Evolutionary conservation across 2,329 filamentous ascomycete species (phyloP), one percentile per base, ranked within the genome.

Genomic region (Talaromyces marneffei): DNA sequence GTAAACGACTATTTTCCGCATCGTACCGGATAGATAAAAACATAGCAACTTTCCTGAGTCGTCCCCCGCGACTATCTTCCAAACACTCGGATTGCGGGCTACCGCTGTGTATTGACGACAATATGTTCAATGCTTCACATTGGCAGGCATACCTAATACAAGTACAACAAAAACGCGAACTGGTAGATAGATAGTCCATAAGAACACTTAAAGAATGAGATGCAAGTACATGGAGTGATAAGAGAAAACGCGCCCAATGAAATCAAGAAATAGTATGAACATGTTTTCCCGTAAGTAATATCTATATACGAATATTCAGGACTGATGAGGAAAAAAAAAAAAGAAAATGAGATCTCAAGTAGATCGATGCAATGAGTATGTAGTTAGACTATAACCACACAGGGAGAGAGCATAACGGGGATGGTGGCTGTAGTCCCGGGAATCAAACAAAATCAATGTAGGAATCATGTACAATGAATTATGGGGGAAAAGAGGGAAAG

Each of bases 1-100:
- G 58, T 14, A 55, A 55, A 37, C 58, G 58, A n/a, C 14, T 60
- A 14, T 60, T 55, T 55, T n/a, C 50, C 5, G 25, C 50, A n/a
- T 55, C 58, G 14, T 60, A 60, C 27, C 58, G 18, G 16, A 25
- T 60, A 3, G 58, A 60, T 5, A 60, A 60, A 29, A 33, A 23
- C 2, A 55, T 60, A 14, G 48, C 58, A 8, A 60, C 58, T 7
- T 60, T 42, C n/a, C 10, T 60, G 27, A 50, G 39, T 2, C 58
- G 58, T 8, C 50, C 58, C 8, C 58, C 58, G 2, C 35, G 50
- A 12, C 10, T 60, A 10, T 55, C 58, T 4, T 54, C 7, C 2
- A 55, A 14, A 20, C 50, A 55, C 14, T 60, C 58, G 0, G 58
- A 60, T 14, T 60, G 50, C 25, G 37, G 48, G 1, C 35, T 55